A percentile compares a stretch with the other conserved stretches of the same genome.
Evolutionary conservation across 805 yeast species (phyloP).

Genomic region (Cyberlindnera amylophila): DNA sequence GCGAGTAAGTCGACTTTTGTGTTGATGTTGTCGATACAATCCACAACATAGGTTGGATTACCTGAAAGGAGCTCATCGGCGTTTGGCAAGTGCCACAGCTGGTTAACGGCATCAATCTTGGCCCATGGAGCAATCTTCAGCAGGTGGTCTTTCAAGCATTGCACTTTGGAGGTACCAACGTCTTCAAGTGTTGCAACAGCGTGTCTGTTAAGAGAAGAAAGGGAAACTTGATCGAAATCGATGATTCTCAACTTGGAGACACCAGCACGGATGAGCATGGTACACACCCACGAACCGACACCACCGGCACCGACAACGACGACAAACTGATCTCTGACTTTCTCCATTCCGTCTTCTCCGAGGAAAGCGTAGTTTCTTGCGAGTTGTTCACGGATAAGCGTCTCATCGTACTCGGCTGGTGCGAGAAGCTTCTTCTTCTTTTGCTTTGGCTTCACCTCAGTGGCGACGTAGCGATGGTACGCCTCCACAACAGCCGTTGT

Average conservation of each 20-base stretch:
- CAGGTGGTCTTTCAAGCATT: slow-evolving; percentile 67
- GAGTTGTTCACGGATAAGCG: slow-evolving; percentile 81
- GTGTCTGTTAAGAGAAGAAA: slow-evolving; percentile 89
- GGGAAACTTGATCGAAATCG: slow-evolving; percentile 94
- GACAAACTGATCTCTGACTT: slow-evolving; percentile 65
- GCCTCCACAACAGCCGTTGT: slow-evolving; percentile 30
- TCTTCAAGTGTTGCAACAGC: slow-evolving; percentile 89
- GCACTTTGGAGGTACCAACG: slow-evolving; percentile 91
- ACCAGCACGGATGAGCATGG: slow-evolving; percentile 91
- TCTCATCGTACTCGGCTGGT: slow-evolving; percentile 46
- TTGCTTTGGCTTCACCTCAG: slow-evolving; percentile 1
- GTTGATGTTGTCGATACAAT: slow-evolving; percentile 94
- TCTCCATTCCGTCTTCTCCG: slow-evolving; percentile 77
- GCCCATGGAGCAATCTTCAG: slow-evolving; percentile 90
- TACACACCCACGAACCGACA: slow-evolving; percentile 94
- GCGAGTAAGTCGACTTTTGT: slow-evolving; percentile 90
- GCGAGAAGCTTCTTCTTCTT: slow-evolving; percentile 5
- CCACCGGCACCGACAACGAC: slow-evolving; percentile 96
- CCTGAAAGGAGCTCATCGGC: slow-evolving; percentile 58
- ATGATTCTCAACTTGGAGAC: slow-evolving; percentile 72
- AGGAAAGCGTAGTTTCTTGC: slow-evolving; percentile 92
- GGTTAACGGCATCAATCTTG: slow-evolving; percentile 69
- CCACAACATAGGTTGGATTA: slow-evolving; percentile 74
- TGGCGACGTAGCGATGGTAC: slow-evolving; percentile 22
- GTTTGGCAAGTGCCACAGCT: slow-evolving; percentile 66